These are phyloP conservation scores for Rhodotorula sp. DNA, from an alignment of 1,284 basidiomycete genomes.

Conservation along the genomic window DNA sequence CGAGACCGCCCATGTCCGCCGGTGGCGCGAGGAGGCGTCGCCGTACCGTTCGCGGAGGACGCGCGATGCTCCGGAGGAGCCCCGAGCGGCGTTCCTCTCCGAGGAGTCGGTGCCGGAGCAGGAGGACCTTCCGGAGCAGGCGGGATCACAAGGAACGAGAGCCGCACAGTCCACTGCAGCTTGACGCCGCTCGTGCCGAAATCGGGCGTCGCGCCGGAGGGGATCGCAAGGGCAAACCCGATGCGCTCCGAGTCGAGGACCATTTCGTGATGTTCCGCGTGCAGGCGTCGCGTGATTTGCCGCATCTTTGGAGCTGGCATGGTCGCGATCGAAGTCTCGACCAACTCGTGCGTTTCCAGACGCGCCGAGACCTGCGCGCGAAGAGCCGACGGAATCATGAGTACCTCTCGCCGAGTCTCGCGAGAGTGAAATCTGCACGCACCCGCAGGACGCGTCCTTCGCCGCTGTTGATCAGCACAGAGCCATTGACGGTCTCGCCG, in stretches of 20 bases:
- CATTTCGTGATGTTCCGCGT: slow-evolving; percentile 79
- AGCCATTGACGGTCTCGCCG: slow-evolving; percentile 81
- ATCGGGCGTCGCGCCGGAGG: slow-evolving; percentile 78
- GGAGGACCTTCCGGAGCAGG: slow-evolving; percentile 52
- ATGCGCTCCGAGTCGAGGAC: slow-evolving; percentile 68
- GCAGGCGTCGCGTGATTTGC: slow-evolving; percentile 59
- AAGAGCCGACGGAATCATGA: neutral
- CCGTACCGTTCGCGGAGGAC: neutral
- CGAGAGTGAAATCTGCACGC: too few species aligned
- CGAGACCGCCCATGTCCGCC: slow-evolving; percentile 39
- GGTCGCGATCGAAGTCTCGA: slow-evolving; percentile 61
- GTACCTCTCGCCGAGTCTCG: too few species aligned
- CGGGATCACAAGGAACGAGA: slow-evolving; percentile 75
- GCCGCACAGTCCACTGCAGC: slow-evolving; percentile 76
- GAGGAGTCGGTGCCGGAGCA: slow-evolving; percentile 62
- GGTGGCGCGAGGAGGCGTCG: slow-evolving; percentile 50
- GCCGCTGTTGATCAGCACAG: slow-evolving; percentile 75
- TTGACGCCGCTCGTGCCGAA: slow-evolving; percentile 67
- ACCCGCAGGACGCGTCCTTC: slow-evolving; percentile 69
- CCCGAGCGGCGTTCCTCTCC: slow-evolving; percentile 14
- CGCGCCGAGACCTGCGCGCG: slow-evolving; percentile 68
- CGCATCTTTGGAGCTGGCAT: slow-evolving; percentile 48
- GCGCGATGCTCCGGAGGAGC: too few species aligned
- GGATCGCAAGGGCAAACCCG: slow-evolving; percentile 82
- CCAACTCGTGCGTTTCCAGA: slow-evolving; percentile 77